phyloP scores from a whole-genome alignment of 768 basidiomycete species.

The Polyporus arcularius region DNA sequence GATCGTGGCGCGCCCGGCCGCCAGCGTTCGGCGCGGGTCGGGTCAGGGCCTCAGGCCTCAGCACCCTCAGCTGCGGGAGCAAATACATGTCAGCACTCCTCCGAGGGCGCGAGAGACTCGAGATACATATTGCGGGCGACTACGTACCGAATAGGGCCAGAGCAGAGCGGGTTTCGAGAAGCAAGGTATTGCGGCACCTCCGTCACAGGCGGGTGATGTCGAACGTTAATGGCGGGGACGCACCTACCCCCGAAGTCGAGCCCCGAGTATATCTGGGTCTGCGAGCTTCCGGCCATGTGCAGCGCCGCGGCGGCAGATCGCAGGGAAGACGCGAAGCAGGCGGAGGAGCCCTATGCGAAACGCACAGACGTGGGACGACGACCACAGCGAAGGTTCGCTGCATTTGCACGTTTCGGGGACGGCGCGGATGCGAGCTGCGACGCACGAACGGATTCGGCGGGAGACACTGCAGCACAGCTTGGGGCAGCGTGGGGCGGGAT shows the following conservation, averaged over 20 bases:
- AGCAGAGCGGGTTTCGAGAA: background rate
- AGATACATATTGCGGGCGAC: background rate
- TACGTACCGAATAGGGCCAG: background rate
- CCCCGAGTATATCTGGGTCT: background rate
- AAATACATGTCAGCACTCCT: background rate
- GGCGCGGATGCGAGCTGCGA: too few relatives aligned
- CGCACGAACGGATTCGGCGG: too few relatives aligned
- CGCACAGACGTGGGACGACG: too few relatives aligned
- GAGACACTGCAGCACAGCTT: too few relatives aligned
- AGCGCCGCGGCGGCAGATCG: slow-evolving; percentile 14
- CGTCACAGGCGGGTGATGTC: background rate
- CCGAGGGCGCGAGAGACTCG: background rate
- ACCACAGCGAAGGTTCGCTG: too few relatives aligned
- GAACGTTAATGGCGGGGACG: background rate
- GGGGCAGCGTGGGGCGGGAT: too few relatives aligned
- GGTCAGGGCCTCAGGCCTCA: background rate
- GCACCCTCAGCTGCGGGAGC: background rate
- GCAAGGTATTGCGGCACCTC: background rate
- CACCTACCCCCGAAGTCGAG: background rate
- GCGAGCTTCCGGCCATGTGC: background rate
- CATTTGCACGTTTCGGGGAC: too few relatives aligned
- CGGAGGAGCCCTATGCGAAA: too few relatives aligned
- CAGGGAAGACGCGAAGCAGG: slow-evolving; percentile 5
- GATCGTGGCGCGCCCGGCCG: slow-evolving; percentile 11
- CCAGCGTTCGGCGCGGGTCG: background rate